A percentile compares a stretch with the other conserved stretches of the same genome.
phyloP scores from a whole-genome alignment of 2,329 filamentous ascomycete genomes.

The Fusarium sororula region DNA sequence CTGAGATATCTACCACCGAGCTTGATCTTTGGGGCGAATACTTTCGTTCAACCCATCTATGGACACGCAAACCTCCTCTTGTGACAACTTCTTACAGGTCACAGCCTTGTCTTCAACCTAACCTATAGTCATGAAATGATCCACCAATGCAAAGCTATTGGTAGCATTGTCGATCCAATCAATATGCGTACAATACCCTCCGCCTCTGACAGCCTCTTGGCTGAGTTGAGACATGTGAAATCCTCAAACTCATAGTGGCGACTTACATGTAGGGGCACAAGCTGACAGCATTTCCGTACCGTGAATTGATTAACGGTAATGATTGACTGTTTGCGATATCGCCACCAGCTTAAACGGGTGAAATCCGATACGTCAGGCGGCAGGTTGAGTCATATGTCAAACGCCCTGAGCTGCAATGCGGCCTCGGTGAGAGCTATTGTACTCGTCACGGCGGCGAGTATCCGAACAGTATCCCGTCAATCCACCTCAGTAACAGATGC shows the following conservation, averaged over 20 bases:
- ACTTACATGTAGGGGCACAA: constrained; percentile 1
- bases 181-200: not conserved
- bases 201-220: not conserved
- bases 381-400: not conserved
- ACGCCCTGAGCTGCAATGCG: not conserved
- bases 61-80: not conserved
- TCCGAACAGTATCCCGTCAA: not conserved
- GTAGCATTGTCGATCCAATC: not conserved
- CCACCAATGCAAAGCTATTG: not conserved
- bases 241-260: constrained; percentile 1
- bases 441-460: not conserved
- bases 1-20: not conserved
- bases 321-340: not conserved
- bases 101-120: not conserved
- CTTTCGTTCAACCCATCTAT: not conserved
- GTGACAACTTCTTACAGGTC: not conserved
- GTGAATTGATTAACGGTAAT: constrained; percentile 1
- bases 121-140: not conserved
- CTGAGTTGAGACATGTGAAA: not conserved
- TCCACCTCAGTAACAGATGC: not conserved
- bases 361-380: not conserved
- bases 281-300: not conserved
- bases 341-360: not conserved
- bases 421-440: not conserved
- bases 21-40: not conserved